Conservation (phyloP, 495 filamentous ascomycete genomes). For the Podospora pseudopauciseta region DNA sequence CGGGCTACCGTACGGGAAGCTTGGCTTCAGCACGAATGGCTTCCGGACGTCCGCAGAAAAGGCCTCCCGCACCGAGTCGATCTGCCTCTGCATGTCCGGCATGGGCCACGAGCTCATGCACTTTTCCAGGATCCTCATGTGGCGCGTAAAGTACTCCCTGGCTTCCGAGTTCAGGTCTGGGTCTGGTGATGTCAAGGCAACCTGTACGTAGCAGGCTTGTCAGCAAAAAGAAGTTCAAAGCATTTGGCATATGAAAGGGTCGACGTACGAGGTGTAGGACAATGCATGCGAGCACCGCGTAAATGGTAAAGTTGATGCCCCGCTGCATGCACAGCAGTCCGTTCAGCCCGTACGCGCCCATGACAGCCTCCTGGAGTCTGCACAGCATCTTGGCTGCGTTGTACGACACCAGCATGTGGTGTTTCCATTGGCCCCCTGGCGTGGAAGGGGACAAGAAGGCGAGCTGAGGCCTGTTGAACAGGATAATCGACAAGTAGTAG, state of each 20-base stretch:
- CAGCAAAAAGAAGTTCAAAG: background rate
- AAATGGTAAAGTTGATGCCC: slow-evolving; percentile 94
- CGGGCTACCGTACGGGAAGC: slow-evolving; percentile 85
- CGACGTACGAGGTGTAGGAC: slow-evolving; percentile 85
- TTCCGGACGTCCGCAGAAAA: slow-evolving; percentile 85
- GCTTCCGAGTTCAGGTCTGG: slow-evolving; percentile 82
- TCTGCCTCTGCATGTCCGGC: slow-evolving; percentile 87
- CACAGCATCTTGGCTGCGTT: slow-evolving; percentile 84
- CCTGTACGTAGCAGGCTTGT: slow-evolving; percentile 51
- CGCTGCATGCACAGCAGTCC: slow-evolving; percentile 91
- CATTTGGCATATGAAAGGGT: background rate
- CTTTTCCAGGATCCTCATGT: slow-evolving; percentile 91
- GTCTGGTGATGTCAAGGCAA: slow-evolving; percentile 91
- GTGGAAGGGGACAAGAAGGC: slow-evolving; percentile 67
- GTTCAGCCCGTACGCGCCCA: slow-evolving; percentile 69
- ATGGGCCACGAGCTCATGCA: slow-evolving; percentile 84
- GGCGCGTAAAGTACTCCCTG: slow-evolving; percentile 85
- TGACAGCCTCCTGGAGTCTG: slow-evolving; percentile 82
- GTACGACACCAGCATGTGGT: slow-evolving; percentile 83
- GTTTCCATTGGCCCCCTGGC: slow-evolving; percentile 77
- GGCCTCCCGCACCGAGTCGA: slow-evolving; percentile 84
- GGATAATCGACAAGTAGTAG: slow-evolving; percentile 80
- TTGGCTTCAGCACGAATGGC: slow-evolving; percentile 83
- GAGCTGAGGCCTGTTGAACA: slow-evolving; percentile 86
- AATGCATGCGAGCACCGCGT: slow-evolving; percentile 85